Conservation (phyloP, 2,329 filamentous ascomycete genomes). For the Xylaria sp. region DNA sequence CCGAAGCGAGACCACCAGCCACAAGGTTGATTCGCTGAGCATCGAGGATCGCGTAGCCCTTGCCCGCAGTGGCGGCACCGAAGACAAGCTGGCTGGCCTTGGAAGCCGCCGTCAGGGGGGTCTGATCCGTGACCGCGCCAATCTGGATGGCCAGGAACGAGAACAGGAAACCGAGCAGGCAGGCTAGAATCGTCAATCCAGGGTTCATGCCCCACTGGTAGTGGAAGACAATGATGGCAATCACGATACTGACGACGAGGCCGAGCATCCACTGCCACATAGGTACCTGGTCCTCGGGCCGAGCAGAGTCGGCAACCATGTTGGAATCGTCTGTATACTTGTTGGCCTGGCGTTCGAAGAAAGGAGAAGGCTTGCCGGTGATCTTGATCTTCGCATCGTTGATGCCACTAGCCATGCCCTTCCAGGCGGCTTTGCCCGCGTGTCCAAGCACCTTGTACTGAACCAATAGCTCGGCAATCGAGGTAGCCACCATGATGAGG, state of each 20-base stretch:
- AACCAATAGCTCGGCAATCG: slow-evolving; percentile 54
- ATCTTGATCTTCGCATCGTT: slow-evolving; percentile 53
- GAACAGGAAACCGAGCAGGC: slow-evolving; percentile 69
- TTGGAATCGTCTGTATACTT: slow-evolving; percentile 50
- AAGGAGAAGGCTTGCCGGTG: slow-evolving; percentile 55
- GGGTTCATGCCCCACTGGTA: slow-evolving; percentile 67
- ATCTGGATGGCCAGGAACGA: slow-evolving; percentile 71
- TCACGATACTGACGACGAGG: slow-evolving; percentile 60
- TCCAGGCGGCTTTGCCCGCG: slow-evolving; percentile 60
- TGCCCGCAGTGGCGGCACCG: slow-evolving; percentile 70
- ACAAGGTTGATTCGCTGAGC: slow-evolving; percentile 74
- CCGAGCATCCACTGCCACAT: slow-evolving; percentile 64
- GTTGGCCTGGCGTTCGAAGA: slow-evolving; percentile 56
- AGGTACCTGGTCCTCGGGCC: slow-evolving; percentile 59
- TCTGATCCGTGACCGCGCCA: slow-evolving; percentile 69
- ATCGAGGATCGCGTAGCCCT: slow-evolving; percentile 59
- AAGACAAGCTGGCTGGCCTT: slow-evolving; percentile 77
- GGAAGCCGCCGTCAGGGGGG: slow-evolving; percentile 72
- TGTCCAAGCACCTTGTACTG: slow-evolving; percentile 55
- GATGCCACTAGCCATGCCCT: slow-evolving; percentile 56
- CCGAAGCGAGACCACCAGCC: slow-evolving; percentile 67
- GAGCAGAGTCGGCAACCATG: slow-evolving; percentile 62
- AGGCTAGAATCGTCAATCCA: slow-evolving; percentile 66
- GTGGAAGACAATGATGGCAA: slow-evolving; percentile 62
- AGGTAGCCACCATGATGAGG: slow-evolving; percentile 55